Evolutionary conservation across 1,139 yeast species (phyloP).

Genomic region (Lodderomyces parapsilosis): DNA sequence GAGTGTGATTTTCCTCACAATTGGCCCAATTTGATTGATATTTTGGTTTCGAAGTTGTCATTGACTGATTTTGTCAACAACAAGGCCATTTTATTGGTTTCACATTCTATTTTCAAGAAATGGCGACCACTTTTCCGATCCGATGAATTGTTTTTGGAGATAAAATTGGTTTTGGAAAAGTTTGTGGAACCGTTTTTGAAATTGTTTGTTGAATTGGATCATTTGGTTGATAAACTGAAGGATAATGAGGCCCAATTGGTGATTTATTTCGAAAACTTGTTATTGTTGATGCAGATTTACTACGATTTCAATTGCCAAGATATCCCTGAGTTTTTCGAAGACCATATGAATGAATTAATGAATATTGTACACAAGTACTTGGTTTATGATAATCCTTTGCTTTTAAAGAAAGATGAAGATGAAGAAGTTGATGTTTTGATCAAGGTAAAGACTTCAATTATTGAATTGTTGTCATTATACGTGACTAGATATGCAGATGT

Average conservation of each 20-base stretch:
- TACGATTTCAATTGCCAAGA: conserved; percentile 97
- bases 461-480: conserved; percentile 82
- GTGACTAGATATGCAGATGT: conserved; percentile 91
- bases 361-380: conserved; percentile 78
- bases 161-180: conserved; percentile 79
- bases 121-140: conserved; percentile 96
- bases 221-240: conserved; percentile 45
- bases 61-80: conserved; percentile 69
- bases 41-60: conserved; percentile 63
- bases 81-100: conserved; percentile 85
- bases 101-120: conserved; percentile 92
- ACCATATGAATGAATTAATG: conserved; percentile 78
- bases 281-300: conserved; percentile 74
- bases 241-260: conserved; percentile 43
- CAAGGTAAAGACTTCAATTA: conserved; percentile 75
- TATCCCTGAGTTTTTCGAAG: conserved; percentile 97
- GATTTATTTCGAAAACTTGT: conserved; percentile 67
- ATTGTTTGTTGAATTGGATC: conserved; percentile 66
- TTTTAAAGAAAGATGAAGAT: conserved; percentile 61
- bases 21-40: conserved; percentile 82
- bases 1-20: conserved; percentile 92
- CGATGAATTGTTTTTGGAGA: conserved; percentile 85
- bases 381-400: conserved; percentile 49
- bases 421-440: conserved; percentile 73
- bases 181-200: conserved; percentile 80